Conservation (phyloP, 176 grass and related monocot genomes). For the Tillandsia fasciculata region DNA sequence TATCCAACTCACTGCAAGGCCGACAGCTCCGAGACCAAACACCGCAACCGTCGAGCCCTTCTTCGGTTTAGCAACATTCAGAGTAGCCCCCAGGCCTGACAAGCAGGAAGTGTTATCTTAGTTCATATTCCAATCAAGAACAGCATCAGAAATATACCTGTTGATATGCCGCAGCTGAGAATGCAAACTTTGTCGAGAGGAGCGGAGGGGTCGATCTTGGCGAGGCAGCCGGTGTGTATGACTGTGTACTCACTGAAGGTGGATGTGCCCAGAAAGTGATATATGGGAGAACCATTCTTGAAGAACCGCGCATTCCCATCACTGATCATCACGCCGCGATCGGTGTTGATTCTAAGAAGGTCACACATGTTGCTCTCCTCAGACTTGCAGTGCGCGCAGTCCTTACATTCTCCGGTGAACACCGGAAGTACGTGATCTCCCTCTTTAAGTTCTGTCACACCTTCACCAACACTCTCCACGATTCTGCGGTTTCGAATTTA, state of each 20-base stretch:
- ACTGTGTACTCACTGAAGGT: conserved; percentile 21
- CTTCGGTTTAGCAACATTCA: conserved; percentile 13
- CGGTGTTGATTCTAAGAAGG: conserved; percentile 10
- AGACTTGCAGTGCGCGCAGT: conserved; percentile 15
- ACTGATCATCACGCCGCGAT: conserved; percentile 3
- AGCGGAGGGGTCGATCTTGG: conserved; percentile 3
- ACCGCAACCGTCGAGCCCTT: conserved; percentile 9
- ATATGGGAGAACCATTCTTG: conserved; percentile 2
- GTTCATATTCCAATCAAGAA: no score
- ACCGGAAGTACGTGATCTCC: conserved; percentile 13
- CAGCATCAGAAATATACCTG: not conserved
- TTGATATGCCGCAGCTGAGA: conserved; percentile 18
- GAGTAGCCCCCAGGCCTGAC: conserved; percentile 9
- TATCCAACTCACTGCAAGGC: conserved; percentile 1
- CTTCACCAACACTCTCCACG: conserved; percentile 12
- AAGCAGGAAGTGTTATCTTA: no score
- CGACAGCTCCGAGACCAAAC: conserved; percentile 12
- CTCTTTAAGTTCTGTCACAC: conserved; percentile 2
- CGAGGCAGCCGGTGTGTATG: conserved; percentile 1
- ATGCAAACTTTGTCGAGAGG: conserved; percentile 11
- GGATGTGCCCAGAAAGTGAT: conserved; percentile 16
- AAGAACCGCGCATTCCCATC: conserved; percentile 8
- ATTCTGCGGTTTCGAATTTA: not conserved
- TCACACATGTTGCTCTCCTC: conserved; percentile 21
- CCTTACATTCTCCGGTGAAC: conserved; percentile 13